Percentiles rank a stretch among this genome's conserved stretches.
Conservation (phyloP, 208 protist genomes). For the Trypanosoma vivax region DNA sequence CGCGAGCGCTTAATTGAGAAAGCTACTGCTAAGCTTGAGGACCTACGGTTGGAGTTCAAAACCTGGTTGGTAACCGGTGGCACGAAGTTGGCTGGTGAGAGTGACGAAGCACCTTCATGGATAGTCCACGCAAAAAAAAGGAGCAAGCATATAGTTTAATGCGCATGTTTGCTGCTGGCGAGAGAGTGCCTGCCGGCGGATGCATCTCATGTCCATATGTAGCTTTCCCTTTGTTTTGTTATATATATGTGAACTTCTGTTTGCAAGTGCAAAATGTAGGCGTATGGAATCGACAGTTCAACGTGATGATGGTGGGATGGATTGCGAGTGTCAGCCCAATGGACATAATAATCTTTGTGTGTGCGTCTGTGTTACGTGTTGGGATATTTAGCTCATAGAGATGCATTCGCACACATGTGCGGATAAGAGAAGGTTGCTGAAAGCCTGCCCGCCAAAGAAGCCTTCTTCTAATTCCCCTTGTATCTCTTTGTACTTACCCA, state of each 20-base stretch:
- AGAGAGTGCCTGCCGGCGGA: neutral
- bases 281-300: too few relatives aligned
- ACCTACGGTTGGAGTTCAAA: conserved; percentile 15
- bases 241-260: neutral
- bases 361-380: too few relatives aligned
- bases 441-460: too few relatives aligned
- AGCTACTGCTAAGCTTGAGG: conserved; percentile 10
- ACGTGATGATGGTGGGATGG: too few relatives aligned
- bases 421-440: too few relatives aligned
- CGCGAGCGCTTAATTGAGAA: conserved; percentile 31
- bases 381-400: too few relatives aligned
- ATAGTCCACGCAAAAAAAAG: conserved; percentile 25
- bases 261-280: neutral
- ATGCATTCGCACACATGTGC: too few relatives aligned
- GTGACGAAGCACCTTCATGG: conserved; percentile 38
- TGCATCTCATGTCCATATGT: conserved; percentile 13
- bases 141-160: too few relatives aligned
- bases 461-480: too few relatives aligned
- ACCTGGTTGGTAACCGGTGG: conserved; percentile 3
- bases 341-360: too few relatives aligned
- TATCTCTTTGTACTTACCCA: conserved; percentile 17
- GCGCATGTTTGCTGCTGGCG: neutral
- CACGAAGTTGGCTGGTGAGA: neutral
- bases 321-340: too few relatives aligned
- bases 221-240: conserved; percentile 11